Evolutionary conservation across 1,284 basidiomycete genomes (phyloP).

Genomic region (Puccinia novopanici): DNA sequence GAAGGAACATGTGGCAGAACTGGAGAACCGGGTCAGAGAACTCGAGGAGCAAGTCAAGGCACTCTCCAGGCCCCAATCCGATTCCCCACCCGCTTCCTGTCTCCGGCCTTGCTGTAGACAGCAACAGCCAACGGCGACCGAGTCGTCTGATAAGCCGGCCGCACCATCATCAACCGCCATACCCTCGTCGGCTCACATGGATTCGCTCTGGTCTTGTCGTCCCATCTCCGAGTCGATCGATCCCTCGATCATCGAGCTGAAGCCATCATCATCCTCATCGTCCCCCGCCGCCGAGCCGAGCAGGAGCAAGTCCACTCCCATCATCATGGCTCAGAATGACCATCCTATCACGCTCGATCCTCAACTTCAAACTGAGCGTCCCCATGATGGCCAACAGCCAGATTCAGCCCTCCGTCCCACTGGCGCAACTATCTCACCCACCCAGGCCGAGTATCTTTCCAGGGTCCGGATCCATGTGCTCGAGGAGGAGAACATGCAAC

Average conservation of each 20-base stretch:
- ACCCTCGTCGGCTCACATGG: neutral
- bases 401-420: neutral
- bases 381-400: neutral
- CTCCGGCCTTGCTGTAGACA: conserved; percentile 18
- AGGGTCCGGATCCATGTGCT: conserved; percentile 24
- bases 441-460: conserved; percentile 34
- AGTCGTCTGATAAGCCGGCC: no score
- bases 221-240: conserved; percentile 24
- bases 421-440: conserved; percentile 29
- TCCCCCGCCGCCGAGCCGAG: no score
- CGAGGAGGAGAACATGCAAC: conserved; percentile 41
- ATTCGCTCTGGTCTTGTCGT: neutral
- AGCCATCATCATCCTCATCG: conserved; percentile 10
- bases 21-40: conserved; percentile 36
- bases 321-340: neutral
- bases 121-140: no score
- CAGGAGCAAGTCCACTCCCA: neutral
- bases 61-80: neutral
- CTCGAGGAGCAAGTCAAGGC: conserved; percentile 16
- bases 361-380: neutral
- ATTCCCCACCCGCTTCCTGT: neutral
- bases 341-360: conserved; percentile 8
- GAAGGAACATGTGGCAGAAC: conserved; percentile 44
- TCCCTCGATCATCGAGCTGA: conserved; percentile 36
- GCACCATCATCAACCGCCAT: neutral